Conservation (phyloP, 192 early-diverging fungal species). For the Podochytrium sp. region DNA sequence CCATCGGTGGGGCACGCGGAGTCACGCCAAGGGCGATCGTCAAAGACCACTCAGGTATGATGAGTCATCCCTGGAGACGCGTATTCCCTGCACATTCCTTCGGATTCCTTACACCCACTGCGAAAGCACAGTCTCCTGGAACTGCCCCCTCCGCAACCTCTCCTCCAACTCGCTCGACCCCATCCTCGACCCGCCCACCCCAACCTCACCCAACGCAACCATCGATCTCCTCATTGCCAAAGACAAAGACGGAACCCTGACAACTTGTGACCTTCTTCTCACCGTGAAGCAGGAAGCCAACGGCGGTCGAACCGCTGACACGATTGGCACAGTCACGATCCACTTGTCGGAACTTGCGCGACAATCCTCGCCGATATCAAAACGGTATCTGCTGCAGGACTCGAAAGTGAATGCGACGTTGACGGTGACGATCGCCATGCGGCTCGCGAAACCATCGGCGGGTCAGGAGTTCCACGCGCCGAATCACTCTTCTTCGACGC, state of each 20-base stretch:
- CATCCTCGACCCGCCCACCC: too few species aligned
- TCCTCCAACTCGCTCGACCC: neutral
- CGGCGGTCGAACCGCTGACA: slow-evolving; percentile 60
- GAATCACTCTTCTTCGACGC: too few species aligned
- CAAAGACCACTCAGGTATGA: too few species aligned
- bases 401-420: slow-evolving; percentile 79
- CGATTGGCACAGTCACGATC: slow-evolving; percentile 68
- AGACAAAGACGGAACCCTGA: slow-evolving; percentile 71
- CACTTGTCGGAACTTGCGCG: slow-evolving; percentile 84
- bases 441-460: too few species aligned
- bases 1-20: neutral
- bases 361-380: slow-evolving; percentile 58
- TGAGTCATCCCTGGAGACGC: too few species aligned
- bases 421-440: slow-evolving; percentile 67
- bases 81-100: neutral
- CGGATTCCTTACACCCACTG: neutral
- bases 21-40: neutral
- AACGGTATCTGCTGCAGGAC: slow-evolving; percentile 52
- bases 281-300: slow-evolving; percentile 73
- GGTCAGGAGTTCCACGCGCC: too few species aligned
- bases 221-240: slow-evolving; percentile 67
- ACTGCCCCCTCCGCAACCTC: neutral
- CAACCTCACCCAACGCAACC: too few species aligned
- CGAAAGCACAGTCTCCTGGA: slow-evolving; percentile 25
- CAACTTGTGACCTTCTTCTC: slow-evolving; percentile 74